Base-by-base conservation (phyloP, 2,329 filamentous ascomycete genomes). In the Corniculantispora saksenae region DNA sequence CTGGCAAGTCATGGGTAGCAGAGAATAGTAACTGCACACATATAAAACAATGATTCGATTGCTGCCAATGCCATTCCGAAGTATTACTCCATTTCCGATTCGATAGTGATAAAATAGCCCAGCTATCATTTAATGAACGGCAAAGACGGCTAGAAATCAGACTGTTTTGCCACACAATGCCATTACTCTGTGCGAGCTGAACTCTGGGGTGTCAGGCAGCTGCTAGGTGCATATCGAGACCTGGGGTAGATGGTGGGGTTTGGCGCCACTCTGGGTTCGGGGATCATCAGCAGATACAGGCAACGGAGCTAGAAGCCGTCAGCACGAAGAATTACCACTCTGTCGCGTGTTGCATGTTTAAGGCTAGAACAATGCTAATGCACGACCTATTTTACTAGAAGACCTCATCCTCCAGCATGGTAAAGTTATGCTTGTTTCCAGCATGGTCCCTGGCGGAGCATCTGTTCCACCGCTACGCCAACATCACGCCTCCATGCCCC, bases 201-300 rank as follows among this genome's bases (percentile, higher is more conserved):
- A 51, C 48, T 29, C 12, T 27, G 5, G 13, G 25, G 13, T 29
- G 25, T 51, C 48, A 29, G 25, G 48, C 25, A 50, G 15, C 47
- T 9, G 29, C 15, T 35, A 54, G 29, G 2, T 40, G 53, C 53
- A 40, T 38, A n/a, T 55, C 23, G 12, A 35, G 53, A 32, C 53
- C 35, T 55, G 29, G 53, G 35, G 53, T 38, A 55, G 38, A 55
- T n/a, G 53, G 53, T 32, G 32, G 53, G 32, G 53, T 55, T 38
- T 40, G 35, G 35, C 53, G 53, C 53, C 53, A 55, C 53, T 38
- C n/a, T 40, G 17, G 53, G 48, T 29, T 15, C 23, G 47, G 48
- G 23, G 48, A 6, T 55, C 53, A 55, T 55, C 53, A 38, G 8
- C 32, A 55, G 53, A 40, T 55, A 15, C n/a, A 40, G 3, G 17